A percentile compares a stretch with the other conserved stretches of the same genome.
Evolutionary conservation across 2,329 filamentous ascomycete genomes (phyloP).

Genomic region (Apiospora pterosperma): DNA sequence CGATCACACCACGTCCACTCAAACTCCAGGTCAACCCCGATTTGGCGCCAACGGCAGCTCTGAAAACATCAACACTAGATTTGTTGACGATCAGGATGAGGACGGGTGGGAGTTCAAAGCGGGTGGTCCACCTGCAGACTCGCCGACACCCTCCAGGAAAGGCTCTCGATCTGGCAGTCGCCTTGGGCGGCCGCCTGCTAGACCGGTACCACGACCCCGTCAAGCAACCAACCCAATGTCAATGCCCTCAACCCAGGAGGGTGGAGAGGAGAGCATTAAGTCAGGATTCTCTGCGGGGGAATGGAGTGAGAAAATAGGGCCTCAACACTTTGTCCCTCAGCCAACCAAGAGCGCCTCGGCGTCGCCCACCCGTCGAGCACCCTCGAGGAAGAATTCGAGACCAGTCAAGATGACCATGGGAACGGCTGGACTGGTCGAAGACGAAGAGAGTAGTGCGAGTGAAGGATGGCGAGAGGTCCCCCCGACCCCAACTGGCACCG

Average conservation of each 20-base stretch:
- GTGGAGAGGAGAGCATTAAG: slow-evolving; percentile 21
- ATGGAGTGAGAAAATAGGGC: slow-evolving; percentile 52
- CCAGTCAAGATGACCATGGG: slow-evolving; percentile 49
- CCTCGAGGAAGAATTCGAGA: slow-evolving; percentile 51
- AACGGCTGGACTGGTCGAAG: slow-evolving; percentile 41
- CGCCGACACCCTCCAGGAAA: slow-evolving; percentile 25
- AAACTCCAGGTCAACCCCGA: slow-evolving; percentile 30
- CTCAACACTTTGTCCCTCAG: slow-evolving; percentile 51
- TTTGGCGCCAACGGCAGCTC: slow-evolving; percentile 43
- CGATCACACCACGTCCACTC: slow-evolving; percentile 43
- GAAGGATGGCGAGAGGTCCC: slow-evolving; percentile 29
- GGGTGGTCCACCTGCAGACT: slow-evolving; percentile 31
- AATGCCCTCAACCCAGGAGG: slow-evolving; percentile 17
- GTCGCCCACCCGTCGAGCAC: slow-evolving; percentile 38
- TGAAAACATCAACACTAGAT: slow-evolving; percentile 61
- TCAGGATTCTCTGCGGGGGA: slow-evolving; percentile 46
- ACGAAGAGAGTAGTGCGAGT: slow-evolving; percentile 42
- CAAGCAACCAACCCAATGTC: slow-evolving; percentile 17
- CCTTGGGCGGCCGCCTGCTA: slow-evolving; percentile 25
- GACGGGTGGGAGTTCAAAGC: slow-evolving; percentile 51
- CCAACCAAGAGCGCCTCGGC: slow-evolving; percentile 33
- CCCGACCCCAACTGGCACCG: slow-evolving; percentile 19
- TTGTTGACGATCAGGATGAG: slow-evolving; percentile 46
- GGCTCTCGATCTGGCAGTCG: slow-evolving; percentile 39
- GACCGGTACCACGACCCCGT: slow-evolving; percentile 9